Conservation (phyloP, 345 rosid genomes). For the Lepidium didymum region DNA sequence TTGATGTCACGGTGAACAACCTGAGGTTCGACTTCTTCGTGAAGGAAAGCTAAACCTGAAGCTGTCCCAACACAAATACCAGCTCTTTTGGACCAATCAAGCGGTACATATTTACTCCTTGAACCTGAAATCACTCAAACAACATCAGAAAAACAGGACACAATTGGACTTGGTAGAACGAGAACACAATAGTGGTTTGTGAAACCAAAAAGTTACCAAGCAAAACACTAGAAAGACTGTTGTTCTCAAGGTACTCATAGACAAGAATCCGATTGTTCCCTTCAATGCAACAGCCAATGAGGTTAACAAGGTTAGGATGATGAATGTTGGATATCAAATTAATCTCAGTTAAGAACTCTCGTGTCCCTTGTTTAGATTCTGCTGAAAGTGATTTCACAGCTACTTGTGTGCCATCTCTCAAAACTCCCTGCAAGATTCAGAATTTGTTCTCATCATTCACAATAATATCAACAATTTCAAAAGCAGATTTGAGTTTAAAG, state of each 20-base stretch:
- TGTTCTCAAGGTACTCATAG: conserved; percentile 79
- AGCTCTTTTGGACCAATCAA: conserved; percentile 75
- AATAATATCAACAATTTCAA: neutral
- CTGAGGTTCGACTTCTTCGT: conserved; percentile 71
- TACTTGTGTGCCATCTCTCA: conserved; percentile 52
- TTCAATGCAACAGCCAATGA: conserved; percentile 75
- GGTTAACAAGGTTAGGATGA: conserved; percentile 86
- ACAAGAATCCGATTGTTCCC: conserved; percentile 63
- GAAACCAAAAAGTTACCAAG: conserved; percentile 35
- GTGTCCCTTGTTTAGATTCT: conserved; percentile 68
- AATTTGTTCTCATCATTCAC: neutral
- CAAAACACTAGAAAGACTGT: conserved; percentile 65
- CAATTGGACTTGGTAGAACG: neutral
- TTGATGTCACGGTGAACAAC: conserved; percentile 96
- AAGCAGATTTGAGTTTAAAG: neutral
- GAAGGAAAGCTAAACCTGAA: conserved; percentile 76
- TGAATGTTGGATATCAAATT: conserved; percentile 54
- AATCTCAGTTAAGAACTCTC: conserved; percentile 78
- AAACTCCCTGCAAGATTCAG: conserved; percentile 43
- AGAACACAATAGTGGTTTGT: neutral
- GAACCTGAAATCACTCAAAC: conserved; percentile 34
- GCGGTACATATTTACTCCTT: conserved; percentile 33
- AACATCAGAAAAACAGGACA: conserved; percentile 1
- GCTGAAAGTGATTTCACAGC: conserved; percentile 73
- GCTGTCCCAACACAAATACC: conserved; percentile 81